Evolutionary conservation across 345 rosid species (phyloP), one percentile per base, ranked within the genome.

Genomic region (Eucalyptus tenuipes): DNA sequence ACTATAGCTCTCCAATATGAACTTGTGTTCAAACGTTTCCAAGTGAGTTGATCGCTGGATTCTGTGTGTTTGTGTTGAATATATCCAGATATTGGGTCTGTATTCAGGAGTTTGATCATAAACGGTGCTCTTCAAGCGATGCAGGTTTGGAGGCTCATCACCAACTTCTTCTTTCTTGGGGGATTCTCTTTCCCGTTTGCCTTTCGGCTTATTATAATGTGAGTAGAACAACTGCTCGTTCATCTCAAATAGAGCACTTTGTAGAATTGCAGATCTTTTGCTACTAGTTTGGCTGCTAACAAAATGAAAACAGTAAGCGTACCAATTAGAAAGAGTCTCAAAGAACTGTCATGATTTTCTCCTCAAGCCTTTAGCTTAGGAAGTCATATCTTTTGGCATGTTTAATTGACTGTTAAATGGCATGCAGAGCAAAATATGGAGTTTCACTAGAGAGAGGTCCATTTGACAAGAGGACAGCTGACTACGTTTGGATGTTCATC

Each of bases 381-480:
- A 75, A 75, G 44, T 86, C 24, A 27, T 29, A 29, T 25, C 31
- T 87, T 5, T 45, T 20, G 52, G n/a, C 88, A 1, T 37, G 85
- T n/a, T 42, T 13, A 61, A 45, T 14, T 37, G 66, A 79, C 29
- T 40, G 22, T 79, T 24, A 24, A 31, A 57, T 88, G 49, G 57
- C 47, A 37, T 37, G 86, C 37, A 94, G 96, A 93, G 96, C 95
- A 71, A 93, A 87, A 89, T 94, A 93, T 90, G 95, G 96, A 42
- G 96, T 95, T 55, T 90, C 93, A 31, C 85, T 95, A 85, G 97
- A 95, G 92, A 92, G 91, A 82, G 97, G 94, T 48, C 92, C 96
- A 22, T 95, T 95, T 81, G 95, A 94, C 91, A 94, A 94, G 91
- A 94, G 97, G 89, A 94, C 94, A 18, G 95, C 97, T 29, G 97